A percentile compares a stretch with the other conserved stretches of the same genome.
Evolutionary conservation across 1,284 basidiomycete species (phyloP).

Genomic region (Phellopilus nigrolimitatus): DNA sequence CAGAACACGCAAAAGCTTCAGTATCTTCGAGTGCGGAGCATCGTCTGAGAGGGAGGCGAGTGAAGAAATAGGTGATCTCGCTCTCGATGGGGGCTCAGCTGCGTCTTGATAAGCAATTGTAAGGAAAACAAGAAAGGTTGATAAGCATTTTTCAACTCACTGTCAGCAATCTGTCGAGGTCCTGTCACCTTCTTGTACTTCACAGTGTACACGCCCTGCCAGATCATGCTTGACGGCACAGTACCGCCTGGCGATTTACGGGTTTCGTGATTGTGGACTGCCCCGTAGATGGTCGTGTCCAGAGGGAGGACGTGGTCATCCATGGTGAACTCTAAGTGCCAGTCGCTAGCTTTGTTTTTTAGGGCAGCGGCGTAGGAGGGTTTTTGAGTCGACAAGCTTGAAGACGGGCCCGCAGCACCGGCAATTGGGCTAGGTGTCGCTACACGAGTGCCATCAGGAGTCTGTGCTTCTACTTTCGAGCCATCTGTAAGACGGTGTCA

Average conservation of each 20-base stretch:
- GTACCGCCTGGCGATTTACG: constrained; percentile 57
- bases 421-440: constrained; percentile 70
- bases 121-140: constrained; percentile 5
- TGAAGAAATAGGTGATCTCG: constrained; percentile 55
- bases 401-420: constrained; percentile 39
- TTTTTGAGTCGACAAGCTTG: constrained; percentile 35
- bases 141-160: constrained; percentile 36
- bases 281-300: constrained; percentile 93
- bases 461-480: constrained; percentile 89
- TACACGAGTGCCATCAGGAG: constrained; percentile 91
- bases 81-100: constrained; percentile 28
- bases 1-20: constrained; percentile 85
- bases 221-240: constrained; percentile 70
- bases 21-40: constrained; percentile 83
- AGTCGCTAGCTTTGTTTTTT: constrained; percentile 88
- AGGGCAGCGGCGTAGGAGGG: constrained; percentile 91
- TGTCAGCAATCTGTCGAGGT: constrained; percentile 59
- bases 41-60: constrained; percentile 80
- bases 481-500: constrained; percentile 57
- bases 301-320: constrained; percentile 79
- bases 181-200: constrained; percentile 92
- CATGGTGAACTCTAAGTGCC: constrained; percentile 95
- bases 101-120: constrained; percentile 35
- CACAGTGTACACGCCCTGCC: constrained; percentile 87
- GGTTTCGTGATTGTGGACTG: constrained; percentile 85